phyloP scores from a whole-genome alignment of 2,329 filamentous ascomycete genomes.

The Pseudogymnoascus destructans region DNA sequence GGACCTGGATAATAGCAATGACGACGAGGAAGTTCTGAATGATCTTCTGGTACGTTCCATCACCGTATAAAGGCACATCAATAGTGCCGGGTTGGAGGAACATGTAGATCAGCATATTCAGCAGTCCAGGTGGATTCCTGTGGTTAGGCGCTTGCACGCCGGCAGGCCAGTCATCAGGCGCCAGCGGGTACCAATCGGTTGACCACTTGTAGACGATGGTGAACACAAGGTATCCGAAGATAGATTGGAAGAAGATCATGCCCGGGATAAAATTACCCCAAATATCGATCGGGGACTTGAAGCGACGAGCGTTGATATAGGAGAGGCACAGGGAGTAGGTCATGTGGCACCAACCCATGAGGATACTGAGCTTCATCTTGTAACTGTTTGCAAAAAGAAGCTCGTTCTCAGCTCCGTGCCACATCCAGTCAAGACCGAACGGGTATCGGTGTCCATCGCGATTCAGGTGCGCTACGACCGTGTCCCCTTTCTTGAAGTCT shows the following conservation, averaged over 20 bases:
- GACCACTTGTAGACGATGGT: slow-evolving; percentile 97
- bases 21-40: slow-evolving; percentile 72
- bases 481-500: slow-evolving; percentile 50
- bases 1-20: slow-evolving; percentile 75
- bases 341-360: slow-evolving; percentile 97
- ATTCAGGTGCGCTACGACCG: slow-evolving; percentile 55
- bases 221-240: slow-evolving; percentile 91
- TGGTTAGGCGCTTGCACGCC: slow-evolving; percentile 24
- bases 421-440: slow-evolving; percentile 89
- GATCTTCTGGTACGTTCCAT: slow-evolving; percentile 47
- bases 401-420: slow-evolving; percentile 93
- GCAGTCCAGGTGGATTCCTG: slow-evolving; percentile 63
- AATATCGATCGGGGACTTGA: slow-evolving; percentile 89
- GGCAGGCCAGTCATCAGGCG: slow-evolving; percentile 26
- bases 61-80: slow-evolving; percentile 57
- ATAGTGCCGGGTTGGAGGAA: slow-evolving; percentile 74
- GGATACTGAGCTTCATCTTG: slow-evolving; percentile 99
- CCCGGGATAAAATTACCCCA: slow-evolving; percentile 96
- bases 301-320: slow-evolving; percentile 86
- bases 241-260: slow-evolving; percentile 99
- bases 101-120: slow-evolving; percentile 99
- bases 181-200: slow-evolving; percentile 59
- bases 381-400: slow-evolving; percentile 94
- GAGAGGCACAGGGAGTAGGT: slow-evolving; percentile 93
- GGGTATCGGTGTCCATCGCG: slow-evolving; percentile 63